Evolutionary conservation across 2,329 filamentous ascomycete genomes (phyloP), one percentile per base, ranked within the genome.

Genomic region (Colletotrichum eremochloae): DNA sequence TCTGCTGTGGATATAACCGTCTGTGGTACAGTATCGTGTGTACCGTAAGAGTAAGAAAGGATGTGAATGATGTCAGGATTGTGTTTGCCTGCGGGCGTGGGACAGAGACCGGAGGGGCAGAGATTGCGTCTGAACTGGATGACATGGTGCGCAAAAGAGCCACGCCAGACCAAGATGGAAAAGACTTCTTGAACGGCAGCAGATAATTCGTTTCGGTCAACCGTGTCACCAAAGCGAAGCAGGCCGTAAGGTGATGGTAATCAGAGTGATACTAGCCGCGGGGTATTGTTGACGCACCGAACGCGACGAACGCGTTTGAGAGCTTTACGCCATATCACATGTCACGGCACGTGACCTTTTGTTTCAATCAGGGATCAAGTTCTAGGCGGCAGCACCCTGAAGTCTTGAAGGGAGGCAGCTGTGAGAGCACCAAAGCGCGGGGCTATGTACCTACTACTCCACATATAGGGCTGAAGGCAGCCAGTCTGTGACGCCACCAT

Each of bases 21-120:
- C 95, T 93, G 78, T 96, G 91, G 85, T 91, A 96, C 76, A 97
- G 90, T 77, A 98, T 91, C 71, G 94, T 94, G 86, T 98, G 95
- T 75, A 96, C 90, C 77, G 93, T 89, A 74, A 96, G 90, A 73
- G 91, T 93, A 68, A 97, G 89, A 83, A 97, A 97, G 78, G 91
- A 89, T 74, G 89, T 89, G 82, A 97, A 95, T 63, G 91, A 89
- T 69, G 86, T 83, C 75, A 95, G 87, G 75, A 95, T 89, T 64
- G 80, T 84, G 80, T 80, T 87, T 78, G 84, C 90, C 84, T 84
- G 77, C 29, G 79, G 74, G 12, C 81, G 75, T 31, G 82, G 76
- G 72, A 87, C 75, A 56, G 77, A 61, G 5, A 69, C 67, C 53
- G 40, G 76, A 65, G 73, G 63, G 9, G 46, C 53, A 12, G 69